Base-by-base conservation (phyloP, 2,329 filamentous ascomycete genomes). In the Colletotrichum viniferum region DNA sequence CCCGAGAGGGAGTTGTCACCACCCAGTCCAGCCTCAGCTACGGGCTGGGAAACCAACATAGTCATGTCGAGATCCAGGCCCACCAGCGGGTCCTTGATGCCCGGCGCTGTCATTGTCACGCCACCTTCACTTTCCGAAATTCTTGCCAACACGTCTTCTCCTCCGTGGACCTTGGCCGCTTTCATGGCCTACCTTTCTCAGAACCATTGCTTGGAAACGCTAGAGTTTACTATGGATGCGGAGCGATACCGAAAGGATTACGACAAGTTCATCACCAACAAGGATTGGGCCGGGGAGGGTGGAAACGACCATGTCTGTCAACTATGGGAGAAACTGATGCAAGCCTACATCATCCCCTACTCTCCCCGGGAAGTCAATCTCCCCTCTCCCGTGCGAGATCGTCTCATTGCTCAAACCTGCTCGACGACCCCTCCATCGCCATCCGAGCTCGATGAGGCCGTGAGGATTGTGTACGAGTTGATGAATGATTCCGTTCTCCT, bases 401-500 rank as follows among this genome's bases (percentile, higher is more conserved):
- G 91, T 43, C 89, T 99, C 26, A 88, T 98, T 38, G 88, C 88
- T 56, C 88, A 94, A 55, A 89, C 92, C 9, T 88, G 87, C 76
- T 85, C 89, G 16, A 84, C 87, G 1, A 86, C 88, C 0, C 95
- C 96, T 8, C 94, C 93, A 7, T 86, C 92, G 74, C 96, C 97
- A 2, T 91, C 93, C 55, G 91, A 92, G 70, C 88, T 99, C 18
- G 94, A 97, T 76, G 91, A 94, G 66, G 96, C 97, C 24, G 94
- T 98, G 28, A 90, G 91, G 77, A 97, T 98, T 76, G 95, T 98
- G 55, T 96, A 96, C 83, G 97, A 98, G 79, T 88, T 99, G 71
- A 98, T 99, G 96, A 97, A 98, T 80, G 97, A 98, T 83, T 98
- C 96, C 5, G 95, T 98, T 1, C 88, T 98, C 67, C 93, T 98